These are phyloP conservation scores for Flaveria robusta DNA, from an alignment of 129 eudicot species.

Conservation along the genomic window DNA sequence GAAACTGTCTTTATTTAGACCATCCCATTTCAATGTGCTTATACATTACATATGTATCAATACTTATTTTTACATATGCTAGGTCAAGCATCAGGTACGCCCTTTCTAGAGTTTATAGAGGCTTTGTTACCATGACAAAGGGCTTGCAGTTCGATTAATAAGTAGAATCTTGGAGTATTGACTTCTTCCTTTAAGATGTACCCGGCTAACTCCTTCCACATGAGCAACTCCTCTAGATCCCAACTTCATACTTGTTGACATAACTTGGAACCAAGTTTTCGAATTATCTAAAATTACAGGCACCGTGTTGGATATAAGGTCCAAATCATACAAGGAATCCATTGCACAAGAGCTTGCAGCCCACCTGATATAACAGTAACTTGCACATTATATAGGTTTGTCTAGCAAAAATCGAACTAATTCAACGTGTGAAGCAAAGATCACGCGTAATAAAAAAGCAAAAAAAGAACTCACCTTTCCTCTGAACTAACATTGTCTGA, in stretches of 20 bases:
- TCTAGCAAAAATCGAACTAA: not conserved
- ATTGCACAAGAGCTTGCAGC: conserved; percentile 79
- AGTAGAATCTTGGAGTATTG: conserved; percentile 66
- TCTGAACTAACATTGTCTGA: conserved; percentile 50
- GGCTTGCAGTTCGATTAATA: conserved; percentile 93
- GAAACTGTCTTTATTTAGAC: not conserved
- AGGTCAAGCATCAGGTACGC: too few relatives aligned
- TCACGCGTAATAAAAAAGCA: not conserved
- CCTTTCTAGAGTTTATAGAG: not conserved
- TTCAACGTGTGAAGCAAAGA: not conserved
- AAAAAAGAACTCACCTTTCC: conserved; percentile 55
- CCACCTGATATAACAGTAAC: conserved; percentile 57
- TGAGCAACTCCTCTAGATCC: conserved; percentile 85
- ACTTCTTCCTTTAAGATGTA: conserved; percentile 53
- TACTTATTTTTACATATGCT: not conserved
- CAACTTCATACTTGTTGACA: conserved; percentile 85
- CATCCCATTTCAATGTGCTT: not conserved
- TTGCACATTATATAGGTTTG: not conserved
- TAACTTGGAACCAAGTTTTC: conserved; percentile 64
- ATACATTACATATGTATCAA: not conserved
- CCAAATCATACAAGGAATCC: conserved; percentile 87
- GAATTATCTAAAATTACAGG: conserved; percentile 92
- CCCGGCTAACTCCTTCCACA: conserved; percentile 69
- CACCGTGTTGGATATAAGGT: conserved; percentile 66
- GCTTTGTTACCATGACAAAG: conserved; percentile 70